These are phyloP conservation scores for Ceratocystis ficicola DNA, from an alignment of 2,329 filamentous ascomycete species.

Conservation along the genomic window DNA sequence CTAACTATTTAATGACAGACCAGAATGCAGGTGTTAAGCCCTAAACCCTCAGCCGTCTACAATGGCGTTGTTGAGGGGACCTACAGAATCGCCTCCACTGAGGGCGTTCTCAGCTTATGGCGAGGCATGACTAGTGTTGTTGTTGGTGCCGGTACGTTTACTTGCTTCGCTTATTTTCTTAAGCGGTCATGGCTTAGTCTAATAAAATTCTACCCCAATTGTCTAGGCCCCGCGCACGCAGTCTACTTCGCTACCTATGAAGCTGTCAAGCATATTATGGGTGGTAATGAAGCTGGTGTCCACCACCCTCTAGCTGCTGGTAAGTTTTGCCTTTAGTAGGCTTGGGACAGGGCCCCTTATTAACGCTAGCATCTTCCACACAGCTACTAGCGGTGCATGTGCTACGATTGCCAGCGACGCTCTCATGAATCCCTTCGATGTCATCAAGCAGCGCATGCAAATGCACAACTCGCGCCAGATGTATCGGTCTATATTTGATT, in stretches of 20 bases:
- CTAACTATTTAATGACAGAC: slow-evolving; percentile 47
- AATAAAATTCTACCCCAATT: slow-evolving; percentile 19
- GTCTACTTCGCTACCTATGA: slow-evolving; percentile 99
- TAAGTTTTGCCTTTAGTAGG: slow-evolving; percentile 34
- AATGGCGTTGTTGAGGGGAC: slow-evolving; percentile 85
- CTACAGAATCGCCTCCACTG: slow-evolving; percentile 77
- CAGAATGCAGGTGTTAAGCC: slow-evolving; percentile 92
- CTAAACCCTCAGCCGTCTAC: slow-evolving; percentile 67
- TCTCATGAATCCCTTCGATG: slow-evolving; percentile 98
- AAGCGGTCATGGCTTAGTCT: slow-evolving; percentile 22
- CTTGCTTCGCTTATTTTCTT: neutral
- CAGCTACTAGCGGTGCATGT: slow-evolving; percentile 83
- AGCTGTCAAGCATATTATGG: slow-evolving; percentile 89
- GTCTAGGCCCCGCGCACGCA: slow-evolving; percentile 81
- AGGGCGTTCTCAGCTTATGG: slow-evolving; percentile 88
- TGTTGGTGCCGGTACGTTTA: slow-evolving; percentile 68
- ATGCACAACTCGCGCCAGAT: slow-evolving; percentile 80
- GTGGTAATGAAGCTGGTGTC: slow-evolving; percentile 73
- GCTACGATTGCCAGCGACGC: slow-evolving; percentile 96
- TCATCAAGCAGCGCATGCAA: slow-evolving; percentile 99
- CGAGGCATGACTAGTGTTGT: slow-evolving; percentile 93
- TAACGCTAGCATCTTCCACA: neutral
- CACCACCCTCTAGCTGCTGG: slow-evolving; percentile 91
- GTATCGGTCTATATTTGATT: slow-evolving; percentile 77
- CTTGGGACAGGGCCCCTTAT: neutral